These are phyloP conservation scores for Termitomyces sp. DNA, from an alignment of 768 basidiomycete genomes.

Conservation along the genomic window DNA sequence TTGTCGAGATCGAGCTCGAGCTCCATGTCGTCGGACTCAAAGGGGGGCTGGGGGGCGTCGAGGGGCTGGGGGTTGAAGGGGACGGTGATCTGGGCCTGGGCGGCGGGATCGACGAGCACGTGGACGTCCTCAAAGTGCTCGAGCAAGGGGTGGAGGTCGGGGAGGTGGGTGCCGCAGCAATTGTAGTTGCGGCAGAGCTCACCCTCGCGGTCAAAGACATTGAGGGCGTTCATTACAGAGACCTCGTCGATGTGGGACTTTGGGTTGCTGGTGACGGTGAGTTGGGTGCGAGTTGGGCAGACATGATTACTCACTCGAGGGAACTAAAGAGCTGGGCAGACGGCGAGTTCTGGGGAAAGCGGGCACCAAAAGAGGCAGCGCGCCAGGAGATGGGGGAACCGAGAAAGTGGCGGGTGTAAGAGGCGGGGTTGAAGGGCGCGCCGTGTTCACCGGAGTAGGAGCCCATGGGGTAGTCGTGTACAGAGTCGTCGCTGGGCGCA, in stretches of 20 bases:
- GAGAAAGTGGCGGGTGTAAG: constrained; percentile 62
- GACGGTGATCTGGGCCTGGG: constrained; percentile 34
- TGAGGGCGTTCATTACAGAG: constrained; percentile 60
- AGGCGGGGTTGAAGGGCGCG: constrained; percentile 56
- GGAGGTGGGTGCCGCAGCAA: constrained; percentile 74
- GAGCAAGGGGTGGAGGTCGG: constrained; percentile 76
- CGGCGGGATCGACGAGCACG: constrained; percentile 53
- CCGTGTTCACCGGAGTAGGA: constrained; percentile 43
- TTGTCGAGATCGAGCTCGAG: constrained; percentile 58
- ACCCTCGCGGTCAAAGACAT: constrained; percentile 61
- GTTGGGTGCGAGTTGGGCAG: neutral
- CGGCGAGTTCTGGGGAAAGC: constrained; percentile 58
- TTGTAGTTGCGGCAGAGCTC: constrained; percentile 85
- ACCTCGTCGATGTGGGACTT: constrained; percentile 49
- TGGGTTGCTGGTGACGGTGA: too few relatives aligned
- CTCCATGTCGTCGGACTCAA: constrained; percentile 79
- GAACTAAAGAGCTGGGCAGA: constrained; percentile 57
- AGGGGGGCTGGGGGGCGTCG: constrained; percentile 9
- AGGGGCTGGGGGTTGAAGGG: constrained; percentile 38
- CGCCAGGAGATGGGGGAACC: constrained; percentile 73
- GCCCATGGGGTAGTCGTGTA: constrained; percentile 32
- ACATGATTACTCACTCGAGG: constrained; percentile 51
- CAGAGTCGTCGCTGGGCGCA: constrained; percentile 11
- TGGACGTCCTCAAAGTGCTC: constrained; percentile 93
- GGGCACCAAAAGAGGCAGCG: constrained; percentile 56